Evolutionary conservation across 1,139 yeast genomes (phyloP).

Genomic region (Saccharomyces pastorianus): DNA sequence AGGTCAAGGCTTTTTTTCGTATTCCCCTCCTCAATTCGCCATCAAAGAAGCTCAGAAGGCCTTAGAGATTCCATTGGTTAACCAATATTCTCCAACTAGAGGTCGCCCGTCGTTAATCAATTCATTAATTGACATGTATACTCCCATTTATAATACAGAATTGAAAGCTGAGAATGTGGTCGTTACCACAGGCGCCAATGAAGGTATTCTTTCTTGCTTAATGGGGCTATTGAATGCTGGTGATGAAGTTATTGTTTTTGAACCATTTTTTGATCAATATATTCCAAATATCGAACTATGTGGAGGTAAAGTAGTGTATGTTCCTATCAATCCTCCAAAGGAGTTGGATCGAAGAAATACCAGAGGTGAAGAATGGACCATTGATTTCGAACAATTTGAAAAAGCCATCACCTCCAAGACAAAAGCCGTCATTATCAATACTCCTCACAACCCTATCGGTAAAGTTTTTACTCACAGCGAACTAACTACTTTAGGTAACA

Average conservation of each 20-base stretch:
- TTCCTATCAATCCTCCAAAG: slow-evolving; percentile 75
- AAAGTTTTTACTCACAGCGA: slow-evolving; percentile 76
- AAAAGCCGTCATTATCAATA: slow-evolving; percentile 76
- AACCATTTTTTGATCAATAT: slow-evolving; percentile 95
- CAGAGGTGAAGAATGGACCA: slow-evolving; percentile 77
- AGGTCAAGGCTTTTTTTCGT: slow-evolving; percentile 96
- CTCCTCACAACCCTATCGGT: slow-evolving; percentile 96
- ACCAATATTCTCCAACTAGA: slow-evolving; percentile 87
- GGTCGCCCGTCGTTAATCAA: slow-evolving; percentile 73
- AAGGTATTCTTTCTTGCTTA: slow-evolving; percentile 79
- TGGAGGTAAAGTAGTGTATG: slow-evolving; percentile 85
- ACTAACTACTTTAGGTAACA: slow-evolving; percentile 60
- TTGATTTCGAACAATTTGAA: slow-evolving; percentile 71
- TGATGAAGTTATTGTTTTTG: slow-evolving; percentile 95
- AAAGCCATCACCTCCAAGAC: slow-evolving; percentile 65
- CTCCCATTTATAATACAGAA: slow-evolving; percentile 58
- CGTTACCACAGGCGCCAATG: slow-evolving; percentile 94
- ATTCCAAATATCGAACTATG: slow-evolving; percentile 87
- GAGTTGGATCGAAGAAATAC: slow-evolving; percentile 58
- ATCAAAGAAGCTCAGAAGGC: slow-evolving; percentile 75
- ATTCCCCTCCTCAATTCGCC: slow-evolving; percentile 88
- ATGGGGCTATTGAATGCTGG: slow-evolving; percentile 80
- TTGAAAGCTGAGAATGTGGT: slow-evolving; percentile 38
- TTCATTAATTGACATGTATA: slow-evolving; percentile 63
- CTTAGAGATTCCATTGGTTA: slow-evolving; percentile 58